Evolutionary conservation across 768 basidiomycete genomes (phyloP).

Genomic region (Boletus pseudopeckii): DNA sequence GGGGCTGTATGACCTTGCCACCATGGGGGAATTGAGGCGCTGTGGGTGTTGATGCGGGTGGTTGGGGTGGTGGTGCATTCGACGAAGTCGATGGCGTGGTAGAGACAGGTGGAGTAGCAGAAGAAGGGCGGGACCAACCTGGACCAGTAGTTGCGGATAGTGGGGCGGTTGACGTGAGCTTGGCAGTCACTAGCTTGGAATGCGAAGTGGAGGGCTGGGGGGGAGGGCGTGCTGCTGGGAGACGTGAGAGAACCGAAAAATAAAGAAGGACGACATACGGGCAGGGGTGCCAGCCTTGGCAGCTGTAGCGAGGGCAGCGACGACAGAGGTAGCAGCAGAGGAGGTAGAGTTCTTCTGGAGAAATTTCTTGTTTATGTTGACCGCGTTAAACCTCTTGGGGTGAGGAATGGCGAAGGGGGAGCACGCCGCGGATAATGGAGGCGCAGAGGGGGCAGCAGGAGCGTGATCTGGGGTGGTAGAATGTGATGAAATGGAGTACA

Average conservation of each 20-base stretch:
- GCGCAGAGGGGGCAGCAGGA: slow-evolving; percentile 6
- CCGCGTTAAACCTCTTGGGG: slow-evolving; percentile 82
- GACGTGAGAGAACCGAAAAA: slow-evolving; percentile 8
- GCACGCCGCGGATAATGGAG: slow-evolving; percentile 3
- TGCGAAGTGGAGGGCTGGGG: slow-evolving; percentile 56
- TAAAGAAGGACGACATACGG: slow-evolving; percentile 41
- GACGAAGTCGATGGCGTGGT: slow-evolving; percentile 47
- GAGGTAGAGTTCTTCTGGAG: slow-evolving; percentile 80
- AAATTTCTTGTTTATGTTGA: slow-evolving; percentile 97
- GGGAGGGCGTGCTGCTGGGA: slow-evolving; percentile 51
- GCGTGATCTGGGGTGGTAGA: slow-evolving; percentile 19
- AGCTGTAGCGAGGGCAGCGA: slow-evolving; percentile 38
- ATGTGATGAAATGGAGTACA: slow-evolving; percentile 4
- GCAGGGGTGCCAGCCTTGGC: slow-evolving; percentile 50
- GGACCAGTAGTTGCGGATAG: slow-evolving; percentile 54
- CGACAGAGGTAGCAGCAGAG: slow-evolving; percentile 44
- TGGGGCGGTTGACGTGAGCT: slow-evolving; percentile 68
- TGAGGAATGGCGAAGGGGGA: slow-evolving; percentile 41
- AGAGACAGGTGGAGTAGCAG: slow-evolving; percentile 60
- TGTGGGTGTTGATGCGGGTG: slow-evolving; percentile 36
- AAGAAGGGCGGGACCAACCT: slow-evolving; percentile 80
- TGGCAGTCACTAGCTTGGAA: slow-evolving; percentile 82
- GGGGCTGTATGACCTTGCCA: slow-evolving; percentile 65
- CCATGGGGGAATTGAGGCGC: slow-evolving; percentile 53
- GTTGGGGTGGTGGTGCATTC: slow-evolving; percentile 44